Evolutionary conservation across 1,284 basidiomycete species (phyloP).

Genomic region (Cryptococcus sp.): DNA sequence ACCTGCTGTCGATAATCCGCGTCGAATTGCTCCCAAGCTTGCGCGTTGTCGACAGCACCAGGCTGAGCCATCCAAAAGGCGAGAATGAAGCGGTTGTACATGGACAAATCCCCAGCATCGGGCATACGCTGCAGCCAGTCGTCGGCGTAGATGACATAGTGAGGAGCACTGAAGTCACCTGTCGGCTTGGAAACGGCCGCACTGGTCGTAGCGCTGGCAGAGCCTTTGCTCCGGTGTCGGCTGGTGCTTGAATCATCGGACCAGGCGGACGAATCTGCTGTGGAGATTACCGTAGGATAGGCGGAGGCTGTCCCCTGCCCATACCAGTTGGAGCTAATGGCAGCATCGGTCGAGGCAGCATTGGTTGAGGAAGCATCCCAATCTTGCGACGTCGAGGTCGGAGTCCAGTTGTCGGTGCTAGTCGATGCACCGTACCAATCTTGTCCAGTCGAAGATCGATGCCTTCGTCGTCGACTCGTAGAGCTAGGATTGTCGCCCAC

Average conservation of each 20-base stretch:
- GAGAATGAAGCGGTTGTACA: constrained; percentile 48
- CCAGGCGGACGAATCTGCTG: not conserved
- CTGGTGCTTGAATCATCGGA: not conserved
- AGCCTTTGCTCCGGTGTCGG: not conserved
- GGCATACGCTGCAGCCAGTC: constrained; percentile 30
- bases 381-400: not conserved
- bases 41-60: constrained; percentile 42
- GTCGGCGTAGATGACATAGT: constrained; percentile 43
- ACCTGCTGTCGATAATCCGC: constrained; percentile 27
- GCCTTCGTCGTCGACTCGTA: not conserved
- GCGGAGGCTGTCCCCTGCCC: not conserved
- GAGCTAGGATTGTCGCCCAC: not conserved
- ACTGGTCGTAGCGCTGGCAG: constrained; percentile 7
- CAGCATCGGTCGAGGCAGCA: too few species aligned
- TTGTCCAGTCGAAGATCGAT: not conserved
- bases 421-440: not conserved
- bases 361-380: not conserved
- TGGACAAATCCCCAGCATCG: constrained; percentile 23
- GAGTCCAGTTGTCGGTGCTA: not conserved
- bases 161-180: constrained; percentile 26
- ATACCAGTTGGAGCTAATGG: too few species aligned
- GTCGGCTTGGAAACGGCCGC: constrained; percentile 2
- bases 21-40: constrained; percentile 36
- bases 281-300: not conserved
- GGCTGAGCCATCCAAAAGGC: constrained; percentile 49